Base-by-base conservation (phyloP, 805 yeast genomes). In the Suhomyces tanzawaensis region DNA sequence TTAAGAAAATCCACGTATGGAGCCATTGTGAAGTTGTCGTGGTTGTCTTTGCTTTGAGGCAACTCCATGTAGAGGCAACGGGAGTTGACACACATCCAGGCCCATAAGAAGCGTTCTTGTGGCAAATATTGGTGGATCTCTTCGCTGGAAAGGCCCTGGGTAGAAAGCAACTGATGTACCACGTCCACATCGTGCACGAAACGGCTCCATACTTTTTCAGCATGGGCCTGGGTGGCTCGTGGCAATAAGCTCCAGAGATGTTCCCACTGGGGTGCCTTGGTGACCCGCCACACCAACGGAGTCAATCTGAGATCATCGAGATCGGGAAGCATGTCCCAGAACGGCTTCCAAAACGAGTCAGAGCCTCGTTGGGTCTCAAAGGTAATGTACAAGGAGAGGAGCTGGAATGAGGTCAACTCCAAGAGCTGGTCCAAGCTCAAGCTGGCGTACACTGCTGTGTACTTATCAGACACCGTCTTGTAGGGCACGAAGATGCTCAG, bases 1-100 rank as follows among this genome's bases (percentile, higher is more conserved):
- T 91, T 93, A 36, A 91, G 64, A 56, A 86, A 85, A 63, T 91
- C 99, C 17, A 90, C 89, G 45, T 69, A 82, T 0, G 99, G 99
- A 0, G 91, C 97, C 77, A 91, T 65, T 2, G 98, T 87, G 65
- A 91, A 81, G 56, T 85, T 83, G 47, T 83, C 87, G 18, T 65
- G 74, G 2, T 55, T 53, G 13, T 67, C 62, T 40, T 73, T 71
- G 24, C 74, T 71, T 32, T 74, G 69, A 1, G 85, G 81, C 2
- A 86, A 60, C 3, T 75, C 72, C 81, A 82, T 81, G 57, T 88
- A 90, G 4, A 91, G 66, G 57, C 98, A 91, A 62, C 99, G 81
- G 2, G 97, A 83, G 56, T 93, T 91, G 40, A 90, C 85, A 51
- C 91, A 81, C 51, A 85, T 71, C 95, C 96, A 91, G 0, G 85